Evolutionary conservation across 2,329 filamentous ascomycete genomes (phyloP).

Genomic region (Monilinia laxa): DNA sequence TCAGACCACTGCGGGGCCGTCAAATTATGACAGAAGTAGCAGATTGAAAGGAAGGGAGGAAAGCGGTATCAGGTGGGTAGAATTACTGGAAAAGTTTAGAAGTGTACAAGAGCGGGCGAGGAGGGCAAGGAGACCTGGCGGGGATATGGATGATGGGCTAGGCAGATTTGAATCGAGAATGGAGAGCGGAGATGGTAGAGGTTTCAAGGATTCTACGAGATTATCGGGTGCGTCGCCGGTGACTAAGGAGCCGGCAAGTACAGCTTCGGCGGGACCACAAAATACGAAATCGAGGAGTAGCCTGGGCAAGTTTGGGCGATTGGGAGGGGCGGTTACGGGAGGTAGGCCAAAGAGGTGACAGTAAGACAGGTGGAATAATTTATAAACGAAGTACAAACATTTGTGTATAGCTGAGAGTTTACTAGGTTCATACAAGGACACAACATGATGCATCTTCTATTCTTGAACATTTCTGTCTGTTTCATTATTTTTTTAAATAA

Average conservation of each 20-base stretch:
- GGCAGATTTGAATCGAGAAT: slow-evolving; percentile 48
- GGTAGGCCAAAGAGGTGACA: slow-evolving; percentile 50
- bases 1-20: slow-evolving; percentile 49
- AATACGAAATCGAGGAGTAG: slow-evolving; percentile 60
- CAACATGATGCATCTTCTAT: neutral
- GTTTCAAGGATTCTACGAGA: slow-evolving; percentile 41
- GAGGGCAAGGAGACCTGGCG: slow-evolving; percentile 59
- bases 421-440: neutral
- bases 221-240: slow-evolving; percentile 44
- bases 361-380: slow-evolving; percentile 10
- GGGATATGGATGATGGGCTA: slow-evolving; percentile 50
- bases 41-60: slow-evolving; percentile 78
- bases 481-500: neutral
- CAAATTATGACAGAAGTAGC: slow-evolving; percentile 70
- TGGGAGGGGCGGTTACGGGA: slow-evolving; percentile 68
- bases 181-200: slow-evolving; percentile 41
- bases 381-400: neutral
- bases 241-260: slow-evolving; percentile 47
- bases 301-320: slow-evolving; percentile 66
- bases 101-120: slow-evolving; percentile 84
- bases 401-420: neutral
- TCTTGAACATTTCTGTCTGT: neutral
- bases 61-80: slow-evolving; percentile 82
- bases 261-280: slow-evolving; percentile 44
- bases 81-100: slow-evolving; percentile 92